These are phyloP conservation scores for Neolentinus lepideus DNA, from an alignment of 1,284 basidiomycete species.

Conservation along the genomic window DNA sequence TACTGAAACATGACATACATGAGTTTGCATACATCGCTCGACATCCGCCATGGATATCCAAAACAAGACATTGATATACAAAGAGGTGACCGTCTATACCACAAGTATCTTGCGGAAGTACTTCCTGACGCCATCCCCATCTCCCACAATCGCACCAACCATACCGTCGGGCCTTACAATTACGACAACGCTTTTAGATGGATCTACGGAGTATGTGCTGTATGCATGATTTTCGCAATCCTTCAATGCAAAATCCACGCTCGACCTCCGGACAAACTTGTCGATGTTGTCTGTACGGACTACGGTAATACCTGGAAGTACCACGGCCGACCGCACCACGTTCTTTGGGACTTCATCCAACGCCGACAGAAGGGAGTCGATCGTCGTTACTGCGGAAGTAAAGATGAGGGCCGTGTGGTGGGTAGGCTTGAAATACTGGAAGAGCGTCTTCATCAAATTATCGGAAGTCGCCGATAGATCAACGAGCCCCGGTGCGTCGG, in stretches of 20 bases:
- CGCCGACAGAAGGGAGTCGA: background rate
- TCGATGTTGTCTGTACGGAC: background rate
- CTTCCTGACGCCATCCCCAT: constrained; percentile 17
- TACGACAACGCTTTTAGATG: constrained; percentile 9
- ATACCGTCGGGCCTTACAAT: constrained; percentile 31
- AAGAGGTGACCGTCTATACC: background rate
- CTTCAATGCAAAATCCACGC: background rate
- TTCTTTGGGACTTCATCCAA: background rate
- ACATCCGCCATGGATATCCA: too few relatives aligned
- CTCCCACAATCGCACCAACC: constrained; percentile 24
- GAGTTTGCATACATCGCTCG: too few relatives aligned
- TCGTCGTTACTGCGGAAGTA: background rate
- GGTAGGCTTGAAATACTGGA: background rate
- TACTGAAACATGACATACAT: too few relatives aligned
- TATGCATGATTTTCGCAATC: constrained; percentile 8
- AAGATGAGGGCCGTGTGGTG: background rate
- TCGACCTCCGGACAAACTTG: background rate
- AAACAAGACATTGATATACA: background rate
- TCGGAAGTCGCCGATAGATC: background rate
- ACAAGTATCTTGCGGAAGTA: constrained; percentile 18
- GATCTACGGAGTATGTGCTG: constrained; percentile 12
- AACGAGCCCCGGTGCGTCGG: constrained; percentile 2
- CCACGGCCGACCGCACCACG: background rate
- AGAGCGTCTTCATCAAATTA: background rate
- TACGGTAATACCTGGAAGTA: background rate